Evolutionary conservation across 78 protist genomes (phyloP), one percentile per base, ranked within the genome.

Genomic region (Dictyostelium citrinum): DNA sequence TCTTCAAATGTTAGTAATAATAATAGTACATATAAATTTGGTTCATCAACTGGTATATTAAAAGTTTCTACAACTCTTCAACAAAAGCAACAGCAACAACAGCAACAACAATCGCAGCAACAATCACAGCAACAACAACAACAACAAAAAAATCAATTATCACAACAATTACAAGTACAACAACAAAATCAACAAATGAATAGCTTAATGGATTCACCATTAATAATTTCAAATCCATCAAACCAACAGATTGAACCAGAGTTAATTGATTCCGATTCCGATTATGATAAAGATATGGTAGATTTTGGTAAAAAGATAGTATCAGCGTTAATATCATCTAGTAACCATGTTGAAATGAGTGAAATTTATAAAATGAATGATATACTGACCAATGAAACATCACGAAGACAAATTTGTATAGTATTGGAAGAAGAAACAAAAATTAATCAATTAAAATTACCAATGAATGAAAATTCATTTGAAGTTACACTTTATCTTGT

Each of bases 391-490:
- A 88, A 88, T 68, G 85, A 88, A 41, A 55, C 51, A 1, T 24
- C 93, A 12, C 24, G 93, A n/a, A 60, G 93, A 88, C 82, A 79
- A 37, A 78, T 88, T 27, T 88, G 93, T 68, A 76, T 67, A 7
- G 29, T 82, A 24, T 35, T 88, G 27, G 93, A 88, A 12, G 93
- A 88, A 35, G 93, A 88, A 51, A 88, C 93, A 0, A 78, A 49
- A 35, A 78, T 76, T 7, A 88, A 88, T 78, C 93, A 88, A 75
- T 41, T 76, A 33, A 88, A 88, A 20, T n/a, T 88, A 14, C 93
- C 93, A 88, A 88, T 88, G 93, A 88, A 68, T 79, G 93, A 88
- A 61, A 78, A 76, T 49, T 76, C 93, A 78, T 88, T 78, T 35
- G 93, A 88, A 46, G 84, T 88, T 27, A 68, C 93, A 29, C 27